These are phyloP conservation scores for Diaporthe caulivora DNA, from an alignment of 2,329 filamentous ascomycete genomes.

Conservation along the genomic window DNA sequence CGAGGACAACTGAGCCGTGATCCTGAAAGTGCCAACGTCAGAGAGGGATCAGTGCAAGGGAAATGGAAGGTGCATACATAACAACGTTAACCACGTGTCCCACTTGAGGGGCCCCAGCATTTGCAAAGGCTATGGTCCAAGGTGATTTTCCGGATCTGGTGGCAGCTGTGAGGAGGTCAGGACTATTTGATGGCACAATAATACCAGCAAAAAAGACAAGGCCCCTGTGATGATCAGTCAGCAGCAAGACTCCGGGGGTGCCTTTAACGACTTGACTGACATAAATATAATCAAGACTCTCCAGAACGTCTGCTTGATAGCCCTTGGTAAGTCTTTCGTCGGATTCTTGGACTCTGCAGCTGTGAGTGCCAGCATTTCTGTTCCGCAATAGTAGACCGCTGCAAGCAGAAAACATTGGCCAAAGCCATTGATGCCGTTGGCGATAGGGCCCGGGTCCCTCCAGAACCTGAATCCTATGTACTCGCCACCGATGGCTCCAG, in stretches of 20 bases:
- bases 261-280: neutral
- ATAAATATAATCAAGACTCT: slow-evolving; percentile 49
- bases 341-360: slow-evolving; percentile 50
- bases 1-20: slow-evolving; percentile 51
- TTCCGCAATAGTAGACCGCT: slow-evolving; percentile 52
- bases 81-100: slow-evolving; percentile 50
- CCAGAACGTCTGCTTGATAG: slow-evolving; percentile 49
- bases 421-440: slow-evolving; percentile 51
- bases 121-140: slow-evolving; percentile 48
- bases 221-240: slow-evolving; percentile 38
- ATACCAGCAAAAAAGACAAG: slow-evolving; percentile 50
- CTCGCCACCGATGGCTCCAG: slow-evolving; percentile 50
- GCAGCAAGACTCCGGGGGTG: no score
- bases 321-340: slow-evolving; percentile 47
- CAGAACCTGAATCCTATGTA: slow-evolving; percentile 52
- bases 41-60: no score
- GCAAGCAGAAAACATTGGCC: slow-evolving; percentile 52
- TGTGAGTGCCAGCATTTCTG: slow-evolving; percentile 52
- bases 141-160: slow-evolving; percentile 48
- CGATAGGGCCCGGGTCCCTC: slow-evolving; percentile 50
- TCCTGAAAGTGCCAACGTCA: slow-evolving; percentile 28
- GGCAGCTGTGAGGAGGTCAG: slow-evolving; percentile 49
- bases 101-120: slow-evolving; percentile 46
- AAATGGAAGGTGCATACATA: slow-evolving; percentile 39
- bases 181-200: slow-evolving; percentile 49